phyloP scores from a whole-genome alignment of 495 filamentous ascomycete genomes.

The Niebla homalea region DNA sequence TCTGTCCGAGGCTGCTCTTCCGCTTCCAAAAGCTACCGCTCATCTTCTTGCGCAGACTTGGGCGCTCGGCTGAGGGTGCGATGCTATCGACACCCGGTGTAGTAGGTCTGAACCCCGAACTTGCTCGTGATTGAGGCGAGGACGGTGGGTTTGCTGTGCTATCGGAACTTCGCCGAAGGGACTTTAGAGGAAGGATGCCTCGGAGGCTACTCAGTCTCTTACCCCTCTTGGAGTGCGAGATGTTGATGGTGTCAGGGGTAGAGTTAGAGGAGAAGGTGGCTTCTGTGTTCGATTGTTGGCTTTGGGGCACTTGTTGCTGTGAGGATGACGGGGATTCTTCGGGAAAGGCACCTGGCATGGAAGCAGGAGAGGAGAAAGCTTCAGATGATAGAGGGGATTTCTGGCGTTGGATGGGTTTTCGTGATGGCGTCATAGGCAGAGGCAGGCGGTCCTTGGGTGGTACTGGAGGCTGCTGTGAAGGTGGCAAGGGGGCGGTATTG shows the following conservation, averaged over 20 bases:
- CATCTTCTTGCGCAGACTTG: slow-evolving; percentile 10
- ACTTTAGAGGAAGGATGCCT: slow-evolving; percentile 12
- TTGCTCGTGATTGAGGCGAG: background rate
- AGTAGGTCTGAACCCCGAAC: slow-evolving; percentile 5
- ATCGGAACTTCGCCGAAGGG: slow-evolving; percentile 4
- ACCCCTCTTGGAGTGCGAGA: background rate
- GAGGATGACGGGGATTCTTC: slow-evolving; percentile 7
- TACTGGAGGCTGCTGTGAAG: background rate
- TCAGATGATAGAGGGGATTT: slow-evolving; percentile 13
- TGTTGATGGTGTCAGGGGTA: background rate
- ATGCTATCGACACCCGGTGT: slow-evolving; percentile 29
- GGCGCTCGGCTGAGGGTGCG: background rate
- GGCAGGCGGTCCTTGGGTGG: background rate
- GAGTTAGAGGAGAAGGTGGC: background rate
- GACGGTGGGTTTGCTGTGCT: background rate
- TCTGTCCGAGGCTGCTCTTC: slow-evolving; percentile 10
- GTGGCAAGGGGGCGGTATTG: background rate
- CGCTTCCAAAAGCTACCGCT: slow-evolving; percentile 15
- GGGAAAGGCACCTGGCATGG: slow-evolving; percentile 17
- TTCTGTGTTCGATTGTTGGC: background rate
- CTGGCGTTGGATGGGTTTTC: slow-evolving; percentile 10
- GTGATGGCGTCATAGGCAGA: slow-evolving; percentile 5
- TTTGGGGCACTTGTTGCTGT: background rate
- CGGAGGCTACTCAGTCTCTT: slow-evolving; percentile 11
- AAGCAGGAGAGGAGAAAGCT: slow-evolving; percentile 10